Conservation (phyloP, 495 filamentous ascomycete species). For the Penicillium cinerascens region DNA sequence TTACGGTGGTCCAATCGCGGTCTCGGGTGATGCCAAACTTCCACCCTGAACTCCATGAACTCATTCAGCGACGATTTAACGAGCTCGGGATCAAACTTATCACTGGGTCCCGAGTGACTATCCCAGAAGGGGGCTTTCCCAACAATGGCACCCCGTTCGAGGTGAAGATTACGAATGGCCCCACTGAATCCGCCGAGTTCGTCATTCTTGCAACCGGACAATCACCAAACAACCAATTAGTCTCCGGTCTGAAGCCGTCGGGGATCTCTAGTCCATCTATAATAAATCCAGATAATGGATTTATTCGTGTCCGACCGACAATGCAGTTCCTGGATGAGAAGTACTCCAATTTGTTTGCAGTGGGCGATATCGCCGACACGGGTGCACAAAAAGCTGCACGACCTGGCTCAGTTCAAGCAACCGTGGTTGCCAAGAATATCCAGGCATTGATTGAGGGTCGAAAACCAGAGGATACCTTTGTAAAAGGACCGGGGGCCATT, state of each 20-base stretch:
- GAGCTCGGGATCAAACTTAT: conserved; percentile 36
- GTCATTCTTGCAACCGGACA: conserved; percentile 56
- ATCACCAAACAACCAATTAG: conserved; percentile 50
- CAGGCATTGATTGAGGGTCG: conserved; percentile 39
- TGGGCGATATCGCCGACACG: conserved; percentile 61
- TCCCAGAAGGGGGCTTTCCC: conserved; percentile 31
- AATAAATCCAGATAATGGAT: conserved; percentile 44
- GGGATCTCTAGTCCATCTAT: conserved; percentile 27
- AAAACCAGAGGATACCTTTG: conserved; percentile 28
- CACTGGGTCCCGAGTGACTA: conserved; percentile 32
- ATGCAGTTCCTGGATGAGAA: conserved; percentile 51
- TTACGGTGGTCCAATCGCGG: conserved; percentile 57
- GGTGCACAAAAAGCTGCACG: conserved; percentile 54
- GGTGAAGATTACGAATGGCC: conserved; percentile 35
- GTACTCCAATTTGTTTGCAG: conserved; percentile 52
- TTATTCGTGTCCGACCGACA: conserved; percentile 52
- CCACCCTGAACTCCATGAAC: conserved; percentile 44
- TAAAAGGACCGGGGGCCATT: conserved; percentile 38
- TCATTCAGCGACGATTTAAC: conserved; percentile 41
- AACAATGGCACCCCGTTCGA: conserved; percentile 25
- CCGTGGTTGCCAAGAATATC: conserved; percentile 53
- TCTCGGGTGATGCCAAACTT: conserved; percentile 50
- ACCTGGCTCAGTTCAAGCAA: conserved; percentile 50
- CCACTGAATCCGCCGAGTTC: conserved; percentile 32
- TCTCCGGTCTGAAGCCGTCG: conserved; percentile 39